Conservation (phyloP, 164 flowering plant genomes). For the Vitis labrusca region DNA sequence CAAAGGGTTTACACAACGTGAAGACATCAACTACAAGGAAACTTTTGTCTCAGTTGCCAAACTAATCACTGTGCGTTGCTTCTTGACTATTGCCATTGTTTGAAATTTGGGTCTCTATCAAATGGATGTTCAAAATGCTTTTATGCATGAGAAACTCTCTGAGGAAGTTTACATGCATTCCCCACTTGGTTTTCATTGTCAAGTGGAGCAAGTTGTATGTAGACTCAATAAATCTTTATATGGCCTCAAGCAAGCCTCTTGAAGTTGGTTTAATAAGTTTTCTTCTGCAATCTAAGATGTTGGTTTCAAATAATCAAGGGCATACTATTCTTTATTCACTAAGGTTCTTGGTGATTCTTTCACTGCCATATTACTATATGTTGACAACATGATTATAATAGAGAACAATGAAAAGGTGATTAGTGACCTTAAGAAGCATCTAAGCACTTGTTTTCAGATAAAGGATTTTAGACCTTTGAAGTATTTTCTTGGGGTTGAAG, state of each 20-base stretch:
- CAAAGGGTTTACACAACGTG: neutral
- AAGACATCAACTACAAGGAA: neutral
- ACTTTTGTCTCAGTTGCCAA: neutral
- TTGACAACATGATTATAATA: constrained; percentile 11
- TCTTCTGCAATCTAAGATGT: neutral
- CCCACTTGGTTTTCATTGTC: neutral
- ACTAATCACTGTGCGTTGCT: neutral
- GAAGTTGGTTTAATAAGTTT: constrained; percentile 7
- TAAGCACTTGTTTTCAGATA: neutral
- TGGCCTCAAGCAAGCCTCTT: constrained; percentile 13
- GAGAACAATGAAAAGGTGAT: neutral
- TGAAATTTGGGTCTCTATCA: constrained; percentile 4
- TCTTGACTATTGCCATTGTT: neutral
- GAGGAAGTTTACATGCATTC: constrained; percentile 9
- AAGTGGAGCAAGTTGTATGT: neutral
- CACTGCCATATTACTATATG: neutral
- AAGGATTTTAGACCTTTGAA: constrained; percentile 10
- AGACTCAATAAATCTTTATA: neutral
- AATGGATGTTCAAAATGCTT: constrained; percentile 8
- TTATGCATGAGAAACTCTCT: constrained; percentile 1
- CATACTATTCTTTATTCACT: constrained; percentile 6
- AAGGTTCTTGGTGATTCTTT: too few relatives aligned
- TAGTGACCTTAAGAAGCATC: neutral
- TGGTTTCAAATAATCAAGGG: neutral
- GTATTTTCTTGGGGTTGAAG: constrained; percentile 13